These are phyloP conservation scores for Chrysosporium keratinophilum DNA, from an alignment of 2,329 filamentous ascomycete genomes.

Conservation along the genomic window DNA sequence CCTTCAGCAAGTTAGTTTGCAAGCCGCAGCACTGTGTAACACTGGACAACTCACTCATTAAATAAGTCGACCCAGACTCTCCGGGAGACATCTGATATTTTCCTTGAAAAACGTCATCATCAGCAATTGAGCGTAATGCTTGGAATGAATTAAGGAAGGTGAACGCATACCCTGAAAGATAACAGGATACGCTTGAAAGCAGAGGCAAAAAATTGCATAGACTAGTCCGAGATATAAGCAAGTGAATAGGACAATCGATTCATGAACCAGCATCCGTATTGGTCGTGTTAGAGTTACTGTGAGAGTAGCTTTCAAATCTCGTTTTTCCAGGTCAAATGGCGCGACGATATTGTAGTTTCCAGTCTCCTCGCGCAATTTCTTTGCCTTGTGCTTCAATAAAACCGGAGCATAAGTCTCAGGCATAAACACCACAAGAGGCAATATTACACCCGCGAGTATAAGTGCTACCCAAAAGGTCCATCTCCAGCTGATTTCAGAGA, in stretches of 20 bases:
- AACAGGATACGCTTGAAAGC: slow-evolving; percentile 18
- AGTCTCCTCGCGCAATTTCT: slow-evolving; percentile 15
- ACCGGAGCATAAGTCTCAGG: slow-evolving; percentile 55
- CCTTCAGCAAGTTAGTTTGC: slow-evolving; percentile 32
- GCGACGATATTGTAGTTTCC: slow-evolving; percentile 16
- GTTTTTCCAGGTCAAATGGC: slow-evolving; percentile 16
- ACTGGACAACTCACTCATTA: slow-evolving; percentile 14
- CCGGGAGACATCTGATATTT: slow-evolving; percentile 17
- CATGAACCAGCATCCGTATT: slow-evolving; percentile 20
- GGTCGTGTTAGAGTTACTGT: slow-evolving; percentile 20
- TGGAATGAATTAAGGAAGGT: background rate
- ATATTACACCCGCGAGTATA: slow-evolving; percentile 52
- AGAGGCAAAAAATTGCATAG: slow-evolving; percentile 19
- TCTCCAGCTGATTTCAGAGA: slow-evolving; percentile 36
- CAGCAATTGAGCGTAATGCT: background rate
- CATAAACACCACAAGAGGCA: slow-evolving; percentile 49
- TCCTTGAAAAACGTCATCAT: slow-evolving; percentile 2
- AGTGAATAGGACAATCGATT: slow-evolving; percentile 22
- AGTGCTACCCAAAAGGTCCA: slow-evolving; percentile 52
- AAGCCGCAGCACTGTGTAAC: background rate
- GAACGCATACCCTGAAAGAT: slow-evolving; percentile 16
- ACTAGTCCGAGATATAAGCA: slow-evolving; percentile 22
- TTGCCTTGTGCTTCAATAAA: slow-evolving; percentile 47
- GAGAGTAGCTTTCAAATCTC: slow-evolving; percentile 13
- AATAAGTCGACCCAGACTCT: slow-evolving; percentile 14